These are phyloP conservation scores for Pyrus bretschneideri DNA, from an alignment of 306 rosid species.

Conservation along the genomic window DNA sequence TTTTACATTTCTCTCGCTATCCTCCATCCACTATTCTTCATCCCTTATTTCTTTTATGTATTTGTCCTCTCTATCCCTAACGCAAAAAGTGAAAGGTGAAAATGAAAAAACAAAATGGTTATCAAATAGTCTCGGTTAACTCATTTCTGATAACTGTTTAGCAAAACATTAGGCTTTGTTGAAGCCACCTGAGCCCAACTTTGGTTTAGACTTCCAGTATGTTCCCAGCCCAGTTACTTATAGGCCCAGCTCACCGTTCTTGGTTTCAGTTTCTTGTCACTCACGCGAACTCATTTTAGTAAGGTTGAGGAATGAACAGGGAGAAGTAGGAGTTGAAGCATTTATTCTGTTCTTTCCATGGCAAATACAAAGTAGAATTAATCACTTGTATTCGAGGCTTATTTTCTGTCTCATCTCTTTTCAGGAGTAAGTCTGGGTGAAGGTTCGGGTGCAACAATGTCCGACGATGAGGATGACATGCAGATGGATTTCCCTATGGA, in stretches of 20 bases:
- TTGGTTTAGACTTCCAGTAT: not conserved
- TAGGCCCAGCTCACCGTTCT: not conserved
- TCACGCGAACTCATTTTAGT: too few species aligned
- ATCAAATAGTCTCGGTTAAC: not conserved
- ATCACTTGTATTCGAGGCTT: not conserved
- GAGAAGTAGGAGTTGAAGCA: not conserved
- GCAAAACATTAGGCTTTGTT: not conserved
- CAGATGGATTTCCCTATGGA: slow-evolving; percentile 75
- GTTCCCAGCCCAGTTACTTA: not conserved
- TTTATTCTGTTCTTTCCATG: not conserved
- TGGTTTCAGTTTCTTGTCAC: not conserved
- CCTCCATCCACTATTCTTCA: not conserved
- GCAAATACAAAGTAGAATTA: not conserved
- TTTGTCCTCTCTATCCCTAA: not conserved
- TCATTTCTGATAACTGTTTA: too few species aligned
- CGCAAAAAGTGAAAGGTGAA: not conserved
- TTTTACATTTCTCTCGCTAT: not conserved
- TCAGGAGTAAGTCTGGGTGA: slow-evolving; percentile 86
- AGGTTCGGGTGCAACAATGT: slow-evolving; percentile 95
- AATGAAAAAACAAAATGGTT: not conserved
- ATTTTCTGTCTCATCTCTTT: not conserved
- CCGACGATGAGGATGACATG: slow-evolving; percentile 88
- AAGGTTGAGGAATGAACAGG: too few species aligned
- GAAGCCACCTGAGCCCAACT: not conserved
- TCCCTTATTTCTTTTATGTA: not conserved